These are phyloP conservation scores for Leishmania braziliensis DNA, from an alignment of 208 protist genomes.

Conservation along the genomic window DNA sequence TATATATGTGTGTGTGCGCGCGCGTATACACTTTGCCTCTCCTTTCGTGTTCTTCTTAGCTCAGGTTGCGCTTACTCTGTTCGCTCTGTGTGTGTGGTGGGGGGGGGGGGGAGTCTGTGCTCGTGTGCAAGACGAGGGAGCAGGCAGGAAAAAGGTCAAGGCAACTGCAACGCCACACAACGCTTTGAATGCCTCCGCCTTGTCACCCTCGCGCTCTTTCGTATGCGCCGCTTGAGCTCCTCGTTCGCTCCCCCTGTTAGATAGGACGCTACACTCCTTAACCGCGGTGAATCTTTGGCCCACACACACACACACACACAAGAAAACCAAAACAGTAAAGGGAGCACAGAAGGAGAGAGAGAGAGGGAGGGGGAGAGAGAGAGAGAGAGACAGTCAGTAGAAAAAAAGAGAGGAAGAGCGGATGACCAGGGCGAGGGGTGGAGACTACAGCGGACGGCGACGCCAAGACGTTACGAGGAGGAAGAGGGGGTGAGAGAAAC, in stretches of 20 bases:
- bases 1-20: not conserved
- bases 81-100: not conserved
- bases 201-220: not conserved
- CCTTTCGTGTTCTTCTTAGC: too few species aligned
- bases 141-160: not conserved
- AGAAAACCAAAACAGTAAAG: not conserved
- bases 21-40: not conserved
- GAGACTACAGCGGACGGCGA: not conserved
- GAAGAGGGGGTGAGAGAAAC: not conserved
- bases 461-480: not conserved
- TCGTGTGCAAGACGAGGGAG: not conserved
- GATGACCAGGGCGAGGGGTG: not conserved
- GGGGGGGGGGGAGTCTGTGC: not conserved
- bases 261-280: not conserved
- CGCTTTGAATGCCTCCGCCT: not conserved
- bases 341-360: conserved; percentile 1
- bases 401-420: not conserved
- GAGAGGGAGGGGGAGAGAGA: not conserved
- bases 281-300: not conserved
- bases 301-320: not conserved
- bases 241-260: not conserved
- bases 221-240: not conserved
- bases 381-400: not conserved
- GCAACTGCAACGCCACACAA: not conserved
- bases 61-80: too few species aligned